Conservation (phyloP, 1,139 yeast species). For the Hemisphaericaspora lyxosophila region DNA sequence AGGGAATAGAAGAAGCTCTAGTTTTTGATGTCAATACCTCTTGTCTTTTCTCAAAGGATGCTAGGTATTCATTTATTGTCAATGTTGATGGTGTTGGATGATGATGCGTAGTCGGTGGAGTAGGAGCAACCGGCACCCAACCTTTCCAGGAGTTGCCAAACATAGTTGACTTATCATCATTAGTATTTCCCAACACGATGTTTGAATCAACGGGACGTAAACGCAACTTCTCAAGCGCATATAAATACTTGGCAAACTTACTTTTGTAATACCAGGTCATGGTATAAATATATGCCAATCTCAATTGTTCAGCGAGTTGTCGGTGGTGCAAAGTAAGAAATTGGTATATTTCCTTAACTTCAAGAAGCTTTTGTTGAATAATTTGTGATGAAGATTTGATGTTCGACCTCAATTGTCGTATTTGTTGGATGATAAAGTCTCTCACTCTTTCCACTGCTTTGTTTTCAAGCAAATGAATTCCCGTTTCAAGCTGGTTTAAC, state of each 20-base stretch:
- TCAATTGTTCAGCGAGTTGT: slow-evolving; percentile 71
- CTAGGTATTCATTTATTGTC: slow-evolving; percentile 48
- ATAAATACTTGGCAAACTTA: slow-evolving; percentile 74
- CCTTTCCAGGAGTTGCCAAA: slow-evolving; percentile 29
- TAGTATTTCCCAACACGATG: slow-evolving; percentile 49
- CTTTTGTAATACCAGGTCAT: slow-evolving; percentile 91
- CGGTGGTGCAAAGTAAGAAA: slow-evolving; percentile 58
- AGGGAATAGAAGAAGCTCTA: slow-evolving; percentile 61
- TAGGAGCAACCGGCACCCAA: slow-evolving; percentile 21
- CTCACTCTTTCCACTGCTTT: slow-evolving; percentile 74
- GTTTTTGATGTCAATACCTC: slow-evolving; percentile 38
- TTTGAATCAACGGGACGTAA: slow-evolving; percentile 52
- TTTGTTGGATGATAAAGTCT: slow-evolving; percentile 62
- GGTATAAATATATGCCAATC: slow-evolving; percentile 79
- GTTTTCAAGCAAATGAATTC: slow-evolving; percentile 42
- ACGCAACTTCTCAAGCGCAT: slow-evolving; percentile 67
- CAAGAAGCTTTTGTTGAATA: slow-evolving; percentile 66
- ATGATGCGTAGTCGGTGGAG: slow-evolving; percentile 3
- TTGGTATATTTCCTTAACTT: slow-evolving; percentile 57
- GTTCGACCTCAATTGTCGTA: slow-evolving; percentile 58
- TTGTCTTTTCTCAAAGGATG: slow-evolving; percentile 56
- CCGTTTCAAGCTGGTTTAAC: slow-evolving; percentile 34
- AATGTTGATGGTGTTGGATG: slow-evolving; percentile 12
- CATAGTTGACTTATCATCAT: slow-evolving; percentile 26
- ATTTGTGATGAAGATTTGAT: slow-evolving; percentile 58